Evolutionary conservation across 164 flowering plant genomes (phyloP).

Genomic region (Nelumbo lutea): DNA sequence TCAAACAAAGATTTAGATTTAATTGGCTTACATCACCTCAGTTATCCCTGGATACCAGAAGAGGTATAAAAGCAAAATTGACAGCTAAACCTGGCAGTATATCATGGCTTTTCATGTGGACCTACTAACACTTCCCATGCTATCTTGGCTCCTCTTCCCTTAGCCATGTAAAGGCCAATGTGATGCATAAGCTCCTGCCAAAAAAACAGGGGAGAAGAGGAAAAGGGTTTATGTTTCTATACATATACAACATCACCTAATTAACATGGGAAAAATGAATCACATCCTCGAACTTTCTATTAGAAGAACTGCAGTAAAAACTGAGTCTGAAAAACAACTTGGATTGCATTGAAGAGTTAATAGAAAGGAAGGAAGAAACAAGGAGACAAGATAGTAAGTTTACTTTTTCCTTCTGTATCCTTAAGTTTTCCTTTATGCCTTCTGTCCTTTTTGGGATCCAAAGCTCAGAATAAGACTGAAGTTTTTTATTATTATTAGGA

Average conservation of each 20-base stretch:
- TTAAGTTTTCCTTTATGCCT: too few species aligned
- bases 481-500: too few species aligned
- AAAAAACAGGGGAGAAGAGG: neutral
- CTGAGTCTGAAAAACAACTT: neutral
- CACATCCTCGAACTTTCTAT: neutral
- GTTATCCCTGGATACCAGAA: neutral
- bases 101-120: constrained; percentile 12
- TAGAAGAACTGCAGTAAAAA: neutral
- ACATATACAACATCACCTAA: neutral
- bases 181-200: constrained; percentile 70
- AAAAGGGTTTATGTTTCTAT: neutral
- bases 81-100: neutral
- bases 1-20: too few species aligned
- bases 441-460: too few species aligned
- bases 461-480: too few species aligned
- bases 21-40: too few species aligned
- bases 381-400: neutral
- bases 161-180: constrained; percentile 66
- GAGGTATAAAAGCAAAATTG: neutral
- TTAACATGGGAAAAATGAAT: neutral
- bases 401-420: too few species aligned
- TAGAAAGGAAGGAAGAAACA: neutral
- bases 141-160: constrained; percentile 60
- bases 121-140: constrained; percentile 35
- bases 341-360: neutral